Base-by-base conservation (phyloP, 1,284 basidiomycete species). In the Cerioporus squamosus region DNA sequence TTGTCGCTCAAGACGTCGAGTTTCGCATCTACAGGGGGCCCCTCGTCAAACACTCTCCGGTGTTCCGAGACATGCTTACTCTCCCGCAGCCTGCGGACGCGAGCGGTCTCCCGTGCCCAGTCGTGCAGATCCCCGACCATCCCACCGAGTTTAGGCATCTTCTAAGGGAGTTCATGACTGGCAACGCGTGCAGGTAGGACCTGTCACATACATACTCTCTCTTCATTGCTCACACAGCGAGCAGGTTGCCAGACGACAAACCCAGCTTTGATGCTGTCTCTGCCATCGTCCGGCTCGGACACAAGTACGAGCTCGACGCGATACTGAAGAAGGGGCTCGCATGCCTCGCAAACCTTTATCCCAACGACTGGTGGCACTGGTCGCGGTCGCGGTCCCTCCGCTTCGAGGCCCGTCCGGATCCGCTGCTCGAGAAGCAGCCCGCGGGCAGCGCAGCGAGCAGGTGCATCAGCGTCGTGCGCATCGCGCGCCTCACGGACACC, bases 11-110 rank as follows among this genome's bases (percentile, higher is more conserved):
- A 6, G n/a, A 29, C 18, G 29, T 49, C 40, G 51, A 53, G 38
- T 58, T 53, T n/a, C 29, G 57, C 20, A 23, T 58, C n/a, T 54
- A 53, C 57, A 53, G 45, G 22, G 57, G 45, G 8, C 45, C 38
- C 2, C 17, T 58, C 1, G 24, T 45, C 2, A 23, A n/a, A 5
- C 43, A 54, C 6, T 58, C 57, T 2, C 40, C 31, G 23, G 40
- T 48, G 17, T 53, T 57, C 24, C 22, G 22, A 5, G 47, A 50
- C 40, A 55, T 55, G 54, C 40, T 55, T 12, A 50, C 54, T 14
- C 53, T 55, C 17, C 53, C 53, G 20, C 53, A 55, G 40, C 48
- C 54, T 7, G 12, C 48, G 6, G 26, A 47, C 8, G 1, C 26
- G 6, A 3, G 26, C 26, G 26, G 9, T 5, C 26, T 29, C 3